These are phyloP conservation scores for Zygoascus tannicola DNA, from an alignment of 805 yeast genomes.

Conservation along the genomic window DNA sequence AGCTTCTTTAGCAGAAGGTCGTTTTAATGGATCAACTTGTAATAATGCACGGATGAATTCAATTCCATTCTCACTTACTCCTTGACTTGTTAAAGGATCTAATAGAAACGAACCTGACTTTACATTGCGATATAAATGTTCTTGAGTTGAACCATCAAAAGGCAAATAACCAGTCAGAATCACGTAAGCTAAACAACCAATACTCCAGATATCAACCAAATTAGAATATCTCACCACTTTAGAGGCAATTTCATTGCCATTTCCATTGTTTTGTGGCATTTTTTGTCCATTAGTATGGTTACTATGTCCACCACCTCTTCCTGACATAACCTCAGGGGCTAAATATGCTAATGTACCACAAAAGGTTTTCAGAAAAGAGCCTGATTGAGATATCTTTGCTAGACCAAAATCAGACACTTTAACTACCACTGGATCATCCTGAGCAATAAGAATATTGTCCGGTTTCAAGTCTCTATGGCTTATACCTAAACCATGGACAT, in stretches of 20 bases:
- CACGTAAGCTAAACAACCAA: constrained; percentile 90
- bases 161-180: constrained; percentile 89
- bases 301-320: constrained; percentile 19
- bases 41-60: constrained; percentile 63
- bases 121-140: constrained; percentile 69
- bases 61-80: constrained; percentile 58
- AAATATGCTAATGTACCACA: constrained; percentile 96
- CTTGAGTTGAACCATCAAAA: constrained; percentile 87
- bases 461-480: constrained; percentile 97
- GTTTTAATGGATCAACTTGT: constrained; percentile 62
- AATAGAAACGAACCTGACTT: constrained; percentile 60
- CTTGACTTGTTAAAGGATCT: constrained; percentile 45
- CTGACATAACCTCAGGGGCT: constrained; percentile 81
- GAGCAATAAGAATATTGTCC: constrained; percentile 83
- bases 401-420: constrained; percentile 95
- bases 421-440: constrained; percentile 83
- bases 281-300: neutral
- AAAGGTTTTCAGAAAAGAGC: constrained; percentile 85
- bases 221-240: constrained; percentile 48
- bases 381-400: constrained; percentile 80
- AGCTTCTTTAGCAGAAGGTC: constrained; percentile 72
- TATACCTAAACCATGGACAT: constrained; percentile 83
- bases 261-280: constrained; percentile 10
- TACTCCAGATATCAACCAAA: constrained; percentile 94
- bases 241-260: constrained; percentile 7